Evolutionary conservation across 371 early-diverging fungal species (phyloP).

Genomic region (Sanchytrium tribonematis): DNA sequence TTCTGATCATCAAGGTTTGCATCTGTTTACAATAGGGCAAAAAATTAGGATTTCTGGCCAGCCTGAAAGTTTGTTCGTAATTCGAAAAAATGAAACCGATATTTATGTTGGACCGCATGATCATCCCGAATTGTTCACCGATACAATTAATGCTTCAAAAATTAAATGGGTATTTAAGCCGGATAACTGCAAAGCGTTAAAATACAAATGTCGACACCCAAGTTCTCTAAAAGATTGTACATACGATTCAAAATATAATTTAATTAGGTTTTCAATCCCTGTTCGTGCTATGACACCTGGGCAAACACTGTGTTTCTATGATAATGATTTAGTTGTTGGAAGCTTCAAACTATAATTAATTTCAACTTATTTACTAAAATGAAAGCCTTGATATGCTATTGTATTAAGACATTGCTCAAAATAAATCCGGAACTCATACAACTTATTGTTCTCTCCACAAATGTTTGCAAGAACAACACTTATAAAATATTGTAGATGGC

Average conservation of each 20-base stretch:
- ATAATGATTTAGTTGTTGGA: not conserved
- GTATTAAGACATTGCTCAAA: too few species aligned
- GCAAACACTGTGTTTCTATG: not conserved
- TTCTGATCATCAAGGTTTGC: not conserved
- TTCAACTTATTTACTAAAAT: too few species aligned
- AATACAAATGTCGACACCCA: not conserved
- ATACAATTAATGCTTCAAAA: not conserved
- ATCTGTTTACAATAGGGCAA: not conserved
- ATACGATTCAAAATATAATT: not conserved
- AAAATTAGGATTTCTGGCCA: not conserved
- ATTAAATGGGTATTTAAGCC: not conserved
- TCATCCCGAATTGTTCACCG: not conserved
- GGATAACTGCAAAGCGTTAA: not conserved
- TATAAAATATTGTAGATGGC: slow-evolving; percentile 68
- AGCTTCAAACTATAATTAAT: too few species aligned
- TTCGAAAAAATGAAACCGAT: not conserved
- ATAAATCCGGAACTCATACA: too few species aligned
- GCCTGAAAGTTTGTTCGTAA: not conserved
- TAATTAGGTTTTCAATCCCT: not conserved
- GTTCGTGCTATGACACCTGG: not conserved
- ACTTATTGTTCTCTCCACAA: slow-evolving; percentile 2
- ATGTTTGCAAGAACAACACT: slow-evolving; percentile 6
- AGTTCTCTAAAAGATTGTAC: not conserved
- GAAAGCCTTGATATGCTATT: too few species aligned
- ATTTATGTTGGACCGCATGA: not conserved